Evolutionary conservation across 129 eudicot genomes (phyloP).

Genomic region (Artemisia tridentata): DNA sequence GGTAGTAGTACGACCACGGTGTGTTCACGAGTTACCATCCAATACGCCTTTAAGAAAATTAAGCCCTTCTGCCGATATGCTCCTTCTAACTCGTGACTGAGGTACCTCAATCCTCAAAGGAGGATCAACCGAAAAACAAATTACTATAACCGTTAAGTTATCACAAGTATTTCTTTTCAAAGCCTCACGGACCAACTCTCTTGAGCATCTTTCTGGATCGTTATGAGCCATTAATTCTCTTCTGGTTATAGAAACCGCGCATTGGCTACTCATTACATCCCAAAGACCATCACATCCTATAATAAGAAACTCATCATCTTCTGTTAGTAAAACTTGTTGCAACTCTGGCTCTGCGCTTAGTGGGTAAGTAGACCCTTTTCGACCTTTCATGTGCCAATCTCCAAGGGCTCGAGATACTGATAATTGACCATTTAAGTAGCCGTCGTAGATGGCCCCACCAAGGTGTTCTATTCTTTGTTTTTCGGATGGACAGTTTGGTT

Average conservation of each 20-base stretch:
- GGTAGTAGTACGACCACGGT: too few species aligned
- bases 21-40: slow-evolving; percentile 41
- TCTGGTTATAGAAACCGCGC: slow-evolving; percentile 69
- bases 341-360: slow-evolving; percentile 79
- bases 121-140: slow-evolving; percentile 77
- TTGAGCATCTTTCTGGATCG: slow-evolving; percentile 81
- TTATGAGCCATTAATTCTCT: slow-evolving; percentile 73
- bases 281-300: slow-evolving; percentile 90
- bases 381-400: slow-evolving; percentile 97
- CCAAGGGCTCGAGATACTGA: slow-evolving; percentile 93
- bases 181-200: slow-evolving; percentile 79
- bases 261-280: slow-evolving; percentile 96
- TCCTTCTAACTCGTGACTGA: slow-evolving; percentile 51
- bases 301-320: slow-evolving; percentile 84
- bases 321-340: slow-evolving; percentile 47
- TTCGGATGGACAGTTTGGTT: slow-evolving; percentile 65
- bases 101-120: slow-evolving; percentile 68
- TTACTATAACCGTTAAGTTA: slow-evolving; percentile 67
- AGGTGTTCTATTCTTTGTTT: slow-evolving; percentile 63
- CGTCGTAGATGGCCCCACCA: slow-evolving; percentile 86
- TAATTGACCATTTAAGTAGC: slow-evolving; percentile 79
- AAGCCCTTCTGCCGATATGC: slow-evolving; percentile 80
- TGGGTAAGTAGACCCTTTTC: slow-evolving; percentile 71
- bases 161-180: slow-evolving; percentile 69
- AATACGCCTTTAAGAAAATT: slow-evolving; percentile 72